Base-by-base conservation (phyloP, 2,329 filamentous ascomycete genomes). In the Colletotrichum incanum region DNA sequence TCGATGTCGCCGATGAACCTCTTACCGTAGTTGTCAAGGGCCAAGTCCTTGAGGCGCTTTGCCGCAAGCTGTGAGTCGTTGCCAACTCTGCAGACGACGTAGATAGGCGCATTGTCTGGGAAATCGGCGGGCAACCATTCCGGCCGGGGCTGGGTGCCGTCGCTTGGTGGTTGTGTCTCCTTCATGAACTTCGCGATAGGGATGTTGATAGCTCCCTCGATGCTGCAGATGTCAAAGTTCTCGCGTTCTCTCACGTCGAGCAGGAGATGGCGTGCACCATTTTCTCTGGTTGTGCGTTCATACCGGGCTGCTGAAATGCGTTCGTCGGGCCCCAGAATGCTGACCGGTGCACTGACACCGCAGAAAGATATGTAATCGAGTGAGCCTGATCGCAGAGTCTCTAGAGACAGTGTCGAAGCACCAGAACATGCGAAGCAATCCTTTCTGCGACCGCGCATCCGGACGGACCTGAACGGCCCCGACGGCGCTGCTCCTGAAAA, bases 351-450 rank as follows among this genome's bases (percentile, higher is more conserved):
- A 1, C 83, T 80, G 0, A 90, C 86, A 5, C 95, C 95, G 78
- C 96, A 98, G 79, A 98, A 98, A 64, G 92, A 90, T 0, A 93
- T 88, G 79, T 98, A 98, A 79, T 98, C 94, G 58, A 95, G 84
- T 6, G 89, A 91, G 0, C 93, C 92, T 0, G 86, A 87, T 26
- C 81, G 84, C 63, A 98, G 82, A 9, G 87, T 88, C 14, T 91
- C 86, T 9, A 90, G 79, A 0, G 92, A 92, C 14, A 98, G 86
- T 0, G 85, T 89, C 0, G 89, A 87, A 11, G 86, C 81, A 0
- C 87, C 83, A 0, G 93, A 93, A 80, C 96, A 99, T 0, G 93
- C 93, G 45, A 93, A 90, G 77, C 96, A 98, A 49, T 90, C 90
- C 11, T 85, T 81, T 61, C 93, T 88, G 62, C 92, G 88, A 0